Evolutionary conservation across 2,329 filamentous ascomycete genomes (phyloP).

Genomic region (Dothidotthia symphoricarpi): DNA sequence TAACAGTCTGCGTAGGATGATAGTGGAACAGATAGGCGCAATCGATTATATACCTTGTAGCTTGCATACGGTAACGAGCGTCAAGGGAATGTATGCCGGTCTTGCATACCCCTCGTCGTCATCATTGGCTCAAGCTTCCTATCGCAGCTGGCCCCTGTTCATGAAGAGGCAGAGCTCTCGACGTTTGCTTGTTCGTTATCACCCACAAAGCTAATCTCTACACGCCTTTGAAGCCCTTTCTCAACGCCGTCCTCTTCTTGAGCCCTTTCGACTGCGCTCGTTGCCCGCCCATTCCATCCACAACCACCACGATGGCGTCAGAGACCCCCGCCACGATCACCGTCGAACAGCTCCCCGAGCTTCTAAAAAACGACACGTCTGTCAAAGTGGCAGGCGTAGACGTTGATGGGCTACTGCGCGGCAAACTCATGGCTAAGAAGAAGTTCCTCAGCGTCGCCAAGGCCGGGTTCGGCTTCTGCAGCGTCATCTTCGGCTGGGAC

Average conservation of each 20-base stretch:
- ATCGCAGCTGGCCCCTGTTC: neutral
- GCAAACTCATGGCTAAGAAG: conserved; percentile 87
- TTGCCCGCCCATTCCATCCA: neutral
- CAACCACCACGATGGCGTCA: conserved; percentile 20
- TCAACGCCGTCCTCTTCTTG: neutral
- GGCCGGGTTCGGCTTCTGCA: conserved; percentile 88
- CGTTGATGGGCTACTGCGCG: conserved; percentile 81
- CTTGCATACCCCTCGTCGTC: neutral
- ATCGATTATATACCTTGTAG: too few species aligned
- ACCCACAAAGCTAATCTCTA: too few species aligned
- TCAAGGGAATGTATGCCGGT: neutral
- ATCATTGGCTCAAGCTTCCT: neutral
- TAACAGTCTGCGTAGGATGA: too few species aligned
- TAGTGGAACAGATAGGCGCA: too few species aligned
- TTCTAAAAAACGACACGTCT: conserved; percentile 69
- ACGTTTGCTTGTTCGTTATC: neutral
- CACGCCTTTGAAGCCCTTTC: too few species aligned
- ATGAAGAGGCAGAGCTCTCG: neutral
- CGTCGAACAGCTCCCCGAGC: conserved; percentile 60
- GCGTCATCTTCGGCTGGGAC: conserved; percentile 93
- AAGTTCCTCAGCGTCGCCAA: conserved; percentile 85
- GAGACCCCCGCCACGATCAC: conserved; percentile 51
- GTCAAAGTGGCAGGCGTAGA: conserved; percentile 89
- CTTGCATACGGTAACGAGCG: too few species aligned
- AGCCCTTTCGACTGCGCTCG: conserved; percentile 1